Evolutionary conservation across 179 eudicot genomes (phyloP).

Genomic region (Vitellaria paradoxa): DNA sequence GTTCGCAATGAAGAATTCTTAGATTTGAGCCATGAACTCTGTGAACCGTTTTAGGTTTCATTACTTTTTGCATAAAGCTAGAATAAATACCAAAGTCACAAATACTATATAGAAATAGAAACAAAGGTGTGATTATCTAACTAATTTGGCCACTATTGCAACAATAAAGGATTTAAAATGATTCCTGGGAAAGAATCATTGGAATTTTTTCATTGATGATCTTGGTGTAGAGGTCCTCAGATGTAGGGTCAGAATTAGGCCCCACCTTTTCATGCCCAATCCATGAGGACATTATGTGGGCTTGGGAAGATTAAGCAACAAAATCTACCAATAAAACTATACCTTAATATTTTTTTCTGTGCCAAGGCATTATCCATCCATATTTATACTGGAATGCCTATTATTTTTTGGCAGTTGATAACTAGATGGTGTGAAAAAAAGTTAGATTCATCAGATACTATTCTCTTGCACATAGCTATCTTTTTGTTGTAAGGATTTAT

Average conservation of each 20-base stretch:
- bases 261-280: no score
- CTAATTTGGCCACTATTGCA: background rate
- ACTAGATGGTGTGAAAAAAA: no score
- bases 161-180: background rate
- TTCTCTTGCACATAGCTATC: no score
- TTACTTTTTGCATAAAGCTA: background rate
- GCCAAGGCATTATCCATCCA: no score
- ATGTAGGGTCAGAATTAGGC: no score
- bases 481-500: no score
- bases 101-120: background rate
- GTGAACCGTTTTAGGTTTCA: background rate
- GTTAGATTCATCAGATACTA: no score
- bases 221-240: background rate
- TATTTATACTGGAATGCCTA: no score
- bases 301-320: background rate
- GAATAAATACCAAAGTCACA: background rate
- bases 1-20: background rate
- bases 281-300: background rate
- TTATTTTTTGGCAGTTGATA: no score
- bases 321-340: slow-evolving; percentile 9
- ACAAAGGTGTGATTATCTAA: background rate
- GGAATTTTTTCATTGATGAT: background rate
- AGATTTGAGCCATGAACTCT: background rate
- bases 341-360: no score
- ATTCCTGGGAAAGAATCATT: background rate